Evolutionary conservation across 371 early-diverging fungal genomes (phyloP).

Genomic region (Mortierella sp.): DNA sequence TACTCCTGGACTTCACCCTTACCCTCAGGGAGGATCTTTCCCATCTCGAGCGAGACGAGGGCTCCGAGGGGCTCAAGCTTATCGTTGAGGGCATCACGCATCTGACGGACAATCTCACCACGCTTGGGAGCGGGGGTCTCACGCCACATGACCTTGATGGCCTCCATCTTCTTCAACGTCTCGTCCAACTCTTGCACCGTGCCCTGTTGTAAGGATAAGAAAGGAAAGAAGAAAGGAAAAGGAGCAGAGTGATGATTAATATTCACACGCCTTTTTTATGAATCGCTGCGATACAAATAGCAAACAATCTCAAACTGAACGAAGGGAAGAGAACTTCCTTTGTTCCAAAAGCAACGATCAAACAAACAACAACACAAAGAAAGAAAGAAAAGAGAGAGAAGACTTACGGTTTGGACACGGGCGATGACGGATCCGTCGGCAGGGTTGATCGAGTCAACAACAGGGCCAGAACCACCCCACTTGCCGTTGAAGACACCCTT

Average conservation of each 20-base stretch:
- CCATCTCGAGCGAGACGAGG: slow-evolving; percentile 95
- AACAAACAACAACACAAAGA: neutral
- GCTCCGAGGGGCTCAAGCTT: slow-evolving; percentile 87
- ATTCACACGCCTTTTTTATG: slow-evolving; percentile 10
- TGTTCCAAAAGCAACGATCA: neutral
- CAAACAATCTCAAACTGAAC: too few relatives aligned
- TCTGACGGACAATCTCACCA: slow-evolving; percentile 94
- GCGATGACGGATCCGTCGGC: slow-evolving; percentile 92
- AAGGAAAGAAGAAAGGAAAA: slow-evolving; percentile 13
- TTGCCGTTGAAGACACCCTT: slow-evolving; percentile 92
- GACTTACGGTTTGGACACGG: slow-evolving; percentile 79
- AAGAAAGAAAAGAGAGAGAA: neutral
- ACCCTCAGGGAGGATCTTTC: slow-evolving; percentile 96
- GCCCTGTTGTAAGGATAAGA: slow-evolving; percentile 47
- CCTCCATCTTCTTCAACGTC: slow-evolving; percentile 72
- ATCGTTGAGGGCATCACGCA: slow-evolving; percentile 87
- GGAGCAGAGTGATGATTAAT: neutral
- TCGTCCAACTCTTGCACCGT: slow-evolving; percentile 65
- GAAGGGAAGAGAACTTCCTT: too few relatives aligned
- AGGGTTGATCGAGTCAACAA: slow-evolving; percentile 87
- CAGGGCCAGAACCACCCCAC: slow-evolving; percentile 87
- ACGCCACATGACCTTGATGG: slow-evolving; percentile 80
- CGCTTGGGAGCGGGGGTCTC: slow-evolving; percentile 92
- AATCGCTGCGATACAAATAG: too few relatives aligned
- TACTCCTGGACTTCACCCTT: slow-evolving; percentile 98